Conservation (phyloP, 2,329 filamentous ascomycete genomes). For the Parastagonospora nodorum region DNA sequence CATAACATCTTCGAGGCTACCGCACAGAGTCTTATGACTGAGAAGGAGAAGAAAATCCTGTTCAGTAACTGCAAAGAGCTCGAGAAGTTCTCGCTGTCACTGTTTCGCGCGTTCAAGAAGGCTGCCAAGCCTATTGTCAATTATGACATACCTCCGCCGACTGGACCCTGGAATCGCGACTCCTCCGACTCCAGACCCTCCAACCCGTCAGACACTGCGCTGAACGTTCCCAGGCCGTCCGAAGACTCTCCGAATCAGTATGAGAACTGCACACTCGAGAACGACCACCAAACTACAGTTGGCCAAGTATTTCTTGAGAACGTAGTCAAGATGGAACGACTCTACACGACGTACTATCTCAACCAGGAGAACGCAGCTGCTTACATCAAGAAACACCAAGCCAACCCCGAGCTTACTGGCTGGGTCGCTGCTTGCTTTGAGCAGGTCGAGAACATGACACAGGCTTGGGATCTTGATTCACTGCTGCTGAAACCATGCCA, state of each 20-base stretch:
- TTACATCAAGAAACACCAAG: constrained; percentile 61
- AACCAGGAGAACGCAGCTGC: constrained; percentile 69
- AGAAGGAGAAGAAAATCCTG: constrained; percentile 83
- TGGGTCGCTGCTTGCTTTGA: constrained; percentile 95
- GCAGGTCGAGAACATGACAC: constrained; percentile 88
- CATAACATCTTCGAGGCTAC: constrained; percentile 98
- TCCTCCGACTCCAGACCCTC: constrained; percentile 22
- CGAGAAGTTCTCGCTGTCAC: constrained; percentile 79
- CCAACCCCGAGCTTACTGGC: constrained; percentile 65
- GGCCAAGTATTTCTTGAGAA: constrained; percentile 64
- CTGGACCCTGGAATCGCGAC: constrained; percentile 30
- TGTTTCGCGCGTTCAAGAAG: constrained; percentile 80
- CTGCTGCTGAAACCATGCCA: constrained; percentile 98
- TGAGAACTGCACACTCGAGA: constrained; percentile 47
- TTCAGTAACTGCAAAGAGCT: constrained; percentile 94
- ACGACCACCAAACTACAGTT: constrained; percentile 63
- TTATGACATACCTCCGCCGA: constrained; percentile 44
- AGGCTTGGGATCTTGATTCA: constrained; percentile 93
- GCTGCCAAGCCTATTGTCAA: constrained; percentile 79
- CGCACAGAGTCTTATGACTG: constrained; percentile 76
- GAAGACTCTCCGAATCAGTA: constrained; percentile 36
- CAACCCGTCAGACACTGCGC: constrained; percentile 20
- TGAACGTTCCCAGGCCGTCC: constrained; percentile 21
- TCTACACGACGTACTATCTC: constrained; percentile 68
- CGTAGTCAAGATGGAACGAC: constrained; percentile 64